A percentile compares a stretch with the other conserved stretches of the same genome.
phyloP scores from a whole-genome alignment of 768 basidiomycete species.

The Hygrophorus pudorinus region DNA sequence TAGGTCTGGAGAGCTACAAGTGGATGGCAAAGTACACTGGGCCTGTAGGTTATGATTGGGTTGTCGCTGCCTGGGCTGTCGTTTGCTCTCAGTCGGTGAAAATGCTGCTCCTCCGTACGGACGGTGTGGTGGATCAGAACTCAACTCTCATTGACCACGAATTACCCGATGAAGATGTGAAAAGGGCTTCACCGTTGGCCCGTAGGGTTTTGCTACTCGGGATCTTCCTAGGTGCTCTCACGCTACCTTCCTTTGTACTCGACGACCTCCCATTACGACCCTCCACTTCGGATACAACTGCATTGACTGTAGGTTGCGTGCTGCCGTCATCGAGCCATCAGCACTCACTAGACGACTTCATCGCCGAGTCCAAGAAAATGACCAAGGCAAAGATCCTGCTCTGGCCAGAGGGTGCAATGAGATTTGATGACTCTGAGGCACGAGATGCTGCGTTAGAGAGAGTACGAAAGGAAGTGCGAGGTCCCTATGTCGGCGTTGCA shows the following conservation, averaged over 20 bases:
- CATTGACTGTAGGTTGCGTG: slow-evolving; percentile 56
- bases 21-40: slow-evolving; percentile 59
- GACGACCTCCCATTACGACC: slow-evolving; percentile 29
- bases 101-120: slow-evolving; percentile 45
- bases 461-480: slow-evolving; percentile 26
- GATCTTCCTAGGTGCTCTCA: slow-evolving; percentile 31
- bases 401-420: slow-evolving; percentile 77
- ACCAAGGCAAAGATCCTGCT: slow-evolving; percentile 47
- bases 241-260: slow-evolving; percentile 47
- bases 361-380: slow-evolving; percentile 44
- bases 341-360: slow-evolving; percentile 47
- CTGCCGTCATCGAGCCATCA: slow-evolving; percentile 39
- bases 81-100: slow-evolving; percentile 46
- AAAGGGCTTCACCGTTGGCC: slow-evolving; percentile 11
- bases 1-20: slow-evolving; percentile 41
- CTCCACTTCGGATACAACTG: slow-evolving; percentile 34
- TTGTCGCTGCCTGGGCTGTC: slow-evolving; percentile 67
- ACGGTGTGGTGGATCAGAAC: slow-evolving; percentile 12
- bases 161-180: not conserved
- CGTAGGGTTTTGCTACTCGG: slow-evolving; percentile 26
- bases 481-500: slow-evolving; percentile 54
- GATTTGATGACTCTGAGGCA: slow-evolving; percentile 43
- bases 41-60: slow-evolving; percentile 57
- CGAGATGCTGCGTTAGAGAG: slow-evolving; percentile 36
- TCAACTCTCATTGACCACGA: slow-evolving; percentile 4